These are phyloP conservation scores for Marsdenia floribunda DNA, from an alignment of 257 asterid genomes.

Conservation along the genomic window DNA sequence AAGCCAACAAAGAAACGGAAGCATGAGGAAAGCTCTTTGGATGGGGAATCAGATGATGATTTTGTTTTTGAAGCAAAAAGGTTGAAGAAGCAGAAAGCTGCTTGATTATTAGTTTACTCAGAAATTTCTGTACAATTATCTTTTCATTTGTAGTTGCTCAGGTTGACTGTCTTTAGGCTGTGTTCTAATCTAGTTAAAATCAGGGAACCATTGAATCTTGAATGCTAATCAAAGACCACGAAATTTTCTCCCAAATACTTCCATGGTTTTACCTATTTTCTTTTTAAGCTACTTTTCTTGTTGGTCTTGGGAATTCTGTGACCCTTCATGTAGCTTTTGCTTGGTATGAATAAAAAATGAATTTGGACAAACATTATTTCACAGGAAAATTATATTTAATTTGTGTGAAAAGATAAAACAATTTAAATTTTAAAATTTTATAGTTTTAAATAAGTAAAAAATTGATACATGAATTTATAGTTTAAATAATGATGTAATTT, in stretches of 20 bases:
- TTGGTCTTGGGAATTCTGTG: no score
- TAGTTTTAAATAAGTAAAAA: no score
- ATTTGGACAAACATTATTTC: no score
- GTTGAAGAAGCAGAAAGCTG: slow-evolving; percentile 42
- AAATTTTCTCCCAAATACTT: not conserved
- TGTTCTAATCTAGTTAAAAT: not conserved
- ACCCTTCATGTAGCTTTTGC: no score
- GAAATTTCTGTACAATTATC: not conserved
- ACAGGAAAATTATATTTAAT: no score
- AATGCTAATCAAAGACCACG: not conserved
- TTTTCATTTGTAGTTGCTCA: not conserved
- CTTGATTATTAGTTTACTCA: slow-evolving; percentile 10
- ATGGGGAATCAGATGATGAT: slow-evolving; percentile 52
- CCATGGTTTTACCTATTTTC: not conserved
- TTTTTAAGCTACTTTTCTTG: no score
- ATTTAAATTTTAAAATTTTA: no score
- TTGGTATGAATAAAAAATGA: no score
- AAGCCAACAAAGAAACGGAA: slow-evolving; percentile 55
- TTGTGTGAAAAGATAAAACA: no score
- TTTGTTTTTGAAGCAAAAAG: slow-evolving; percentile 25
- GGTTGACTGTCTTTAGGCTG: not conserved
- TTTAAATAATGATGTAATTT: no score
- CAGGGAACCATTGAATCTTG: not conserved
- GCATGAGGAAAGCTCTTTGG: slow-evolving; percentile 36
- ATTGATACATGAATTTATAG: no score